Base-by-base conservation (phyloP, 1,139 yeast genomes). In the Hansenula lynferdii region DNA sequence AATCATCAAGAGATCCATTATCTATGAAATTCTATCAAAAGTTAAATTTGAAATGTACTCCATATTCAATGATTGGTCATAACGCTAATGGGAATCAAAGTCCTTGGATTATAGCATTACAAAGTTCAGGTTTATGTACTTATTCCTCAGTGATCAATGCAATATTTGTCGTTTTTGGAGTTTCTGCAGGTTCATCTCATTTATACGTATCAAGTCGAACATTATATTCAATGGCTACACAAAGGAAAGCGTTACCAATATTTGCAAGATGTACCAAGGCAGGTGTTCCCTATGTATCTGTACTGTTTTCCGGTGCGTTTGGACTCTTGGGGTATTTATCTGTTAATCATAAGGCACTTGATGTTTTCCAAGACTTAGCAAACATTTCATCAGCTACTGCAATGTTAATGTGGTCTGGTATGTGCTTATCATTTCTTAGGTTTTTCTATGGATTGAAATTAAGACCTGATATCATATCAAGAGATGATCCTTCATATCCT, bases 61-160 rank as follows among this genome's bases (percentile, higher is more conserved):
- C 42, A 3, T 37, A 36, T 4, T 18, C 34, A 2, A 16, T 34
- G 3, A 34, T 35, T 6, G 39, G 40, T 3, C 15, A 34, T 1
- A 32, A 38, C 12, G 39, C 75, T 6, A 77, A 73, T 52, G 85
- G 84, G 8, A 75, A 76, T 41, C 85, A 78, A 56, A 75, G 82
- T 43, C 90, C 95, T 0, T 85, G 92, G 89, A 74, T 84, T 17
- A 79, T 85, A 28, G 94, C 95, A 0, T 60, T 85, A 25, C 89
- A 82, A 54, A 70, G 78, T 42, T 80, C 81, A 0, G 84, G 85
- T 1, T 58, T 75, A 21, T 85, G 95, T 54, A 56, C 70, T 2
- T 69, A 78, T 44, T 77, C 87, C 10, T 61, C 81, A 1, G 83
- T 72, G 3, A 68, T 78, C 37, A 81, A 84, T 57, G 86, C 77